Base-by-base conservation (phyloP, 2,329 filamentous ascomycete species). In the Penicillium sp. region DNA sequence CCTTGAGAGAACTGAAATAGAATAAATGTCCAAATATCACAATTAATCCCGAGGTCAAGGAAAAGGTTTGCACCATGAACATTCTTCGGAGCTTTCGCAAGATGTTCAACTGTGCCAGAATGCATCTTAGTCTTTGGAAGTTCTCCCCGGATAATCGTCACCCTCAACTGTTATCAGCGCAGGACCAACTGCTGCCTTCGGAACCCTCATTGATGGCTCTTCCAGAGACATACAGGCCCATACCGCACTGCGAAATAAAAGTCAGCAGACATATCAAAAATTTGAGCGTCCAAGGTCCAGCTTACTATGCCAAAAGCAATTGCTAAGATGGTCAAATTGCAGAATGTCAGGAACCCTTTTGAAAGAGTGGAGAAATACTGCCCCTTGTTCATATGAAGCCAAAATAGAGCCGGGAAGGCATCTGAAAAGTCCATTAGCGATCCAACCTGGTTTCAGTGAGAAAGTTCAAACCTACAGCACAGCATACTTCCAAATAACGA, bases 401-500 rank as follows among this genome's bases (percentile, higher is more conserved):
- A 73, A 57, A 72, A 72, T 36, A 73, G 57, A 7, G 66, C 69
- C 44, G 62, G 74, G 6, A 81, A 61, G 64, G 56, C 16, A 43
- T 9, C 27, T 5, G 27, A 5, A n/a, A n/a, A n/a, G 34, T 10
- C 8, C 4, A 21, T 21, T 22, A 18, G 10, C n/a, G 4, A 7
- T n/a, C 9, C 2, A 40, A 40, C 5, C 5, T 14, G 24, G 32
- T 18, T 24, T 5, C 5, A 29, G 10, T 4, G 2, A 34, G 16
- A 6, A 32, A 0, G 2, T 5, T 3, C 10, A 40, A 5, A 24
- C 22, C 47, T 61, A 67, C 65, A 81, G 58, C 82, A 86, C 67
- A 89, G 89, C 86, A 86, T 88, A 52, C 80, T 84, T 32, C 81
- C 83, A 55, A 89, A 87, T 2, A 88, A 70, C 1, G 85, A 78